These are phyloP conservation scores for Erodium texanum DNA, from an alignment of 441 rosid species.

Conservation along the genomic window DNA sequence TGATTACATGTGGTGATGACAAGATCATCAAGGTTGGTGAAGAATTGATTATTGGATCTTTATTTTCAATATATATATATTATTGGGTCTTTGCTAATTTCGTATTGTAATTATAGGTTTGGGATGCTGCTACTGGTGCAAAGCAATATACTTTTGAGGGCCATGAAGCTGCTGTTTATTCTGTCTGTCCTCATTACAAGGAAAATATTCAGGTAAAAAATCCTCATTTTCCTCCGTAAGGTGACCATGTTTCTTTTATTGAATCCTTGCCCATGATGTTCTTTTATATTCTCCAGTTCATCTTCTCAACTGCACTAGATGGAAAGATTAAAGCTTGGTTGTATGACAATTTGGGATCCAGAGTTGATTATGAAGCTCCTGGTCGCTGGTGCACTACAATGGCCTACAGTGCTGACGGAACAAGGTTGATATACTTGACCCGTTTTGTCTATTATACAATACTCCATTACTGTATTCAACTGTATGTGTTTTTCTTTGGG, in stretches of 20 bases:
- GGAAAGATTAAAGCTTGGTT: slow-evolving; percentile 85
- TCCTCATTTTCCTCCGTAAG: not conserved
- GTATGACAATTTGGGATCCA: slow-evolving; percentile 56
- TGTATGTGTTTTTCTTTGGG: too few relatives aligned
- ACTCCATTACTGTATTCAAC: slow-evolving; percentile 8
- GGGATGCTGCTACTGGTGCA: slow-evolving; percentile 58
- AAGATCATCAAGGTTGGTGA: slow-evolving; percentile 54
- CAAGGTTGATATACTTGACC: slow-evolving; percentile 33
- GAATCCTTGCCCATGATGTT: not conserved
- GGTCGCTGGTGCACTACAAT: slow-evolving; percentile 59
- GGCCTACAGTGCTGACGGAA: slow-evolving; percentile 76
- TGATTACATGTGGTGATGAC: slow-evolving; percentile 76
- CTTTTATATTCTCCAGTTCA: slow-evolving; percentile 33
- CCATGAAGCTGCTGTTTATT: slow-evolving; percentile 73
- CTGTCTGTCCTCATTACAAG: slow-evolving; percentile 49
- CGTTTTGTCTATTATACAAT: not conserved
- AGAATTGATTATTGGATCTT: too few relatives aligned
- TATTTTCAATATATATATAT: too few relatives aligned
- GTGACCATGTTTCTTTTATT: too few relatives aligned
- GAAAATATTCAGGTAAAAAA: not conserved
- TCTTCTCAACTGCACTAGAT: slow-evolving; percentile 68
- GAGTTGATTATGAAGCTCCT: slow-evolving; percentile 79
- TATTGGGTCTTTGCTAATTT: slow-evolving; percentile 8
- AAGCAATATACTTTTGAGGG: slow-evolving; percentile 50
- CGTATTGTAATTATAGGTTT: slow-evolving; percentile 57